Evolutionary conservation across 2,329 filamentous ascomycete species (phyloP).

Genomic region (Fusarium tuaranense): DNA sequence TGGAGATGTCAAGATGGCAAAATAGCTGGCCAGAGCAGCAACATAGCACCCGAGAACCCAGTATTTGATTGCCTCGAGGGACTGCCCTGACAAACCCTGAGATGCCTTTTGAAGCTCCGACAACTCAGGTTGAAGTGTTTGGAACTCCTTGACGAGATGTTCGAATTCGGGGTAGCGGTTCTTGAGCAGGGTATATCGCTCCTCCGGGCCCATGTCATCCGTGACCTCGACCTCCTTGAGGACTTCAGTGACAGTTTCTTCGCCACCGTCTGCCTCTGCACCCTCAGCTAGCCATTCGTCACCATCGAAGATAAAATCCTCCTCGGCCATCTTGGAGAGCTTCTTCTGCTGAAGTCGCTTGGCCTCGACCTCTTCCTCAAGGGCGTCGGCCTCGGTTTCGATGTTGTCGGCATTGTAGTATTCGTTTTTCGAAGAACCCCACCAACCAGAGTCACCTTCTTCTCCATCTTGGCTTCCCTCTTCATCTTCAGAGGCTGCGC

Average conservation of each 20-base stretch:
- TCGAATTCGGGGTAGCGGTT: constrained; percentile 93
- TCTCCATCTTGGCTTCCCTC: constrained; percentile 66
- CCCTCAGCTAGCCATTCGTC: constrained; percentile 80
- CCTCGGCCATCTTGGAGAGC: constrained; percentile 86
- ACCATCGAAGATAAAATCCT: constrained; percentile 94
- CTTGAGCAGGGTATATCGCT: constrained; percentile 80
- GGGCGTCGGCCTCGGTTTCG: constrained; percentile 74
- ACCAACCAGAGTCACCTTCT: constrained; percentile 75
- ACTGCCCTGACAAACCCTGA: constrained; percentile 62
- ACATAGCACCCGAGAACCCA: constrained; percentile 88
- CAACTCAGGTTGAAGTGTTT: constrained; percentile 76
- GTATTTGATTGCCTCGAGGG: constrained; percentile 77
- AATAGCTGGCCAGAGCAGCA: constrained; percentile 90
- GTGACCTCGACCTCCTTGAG: constrained; percentile 86
- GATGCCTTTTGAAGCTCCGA: constrained; percentile 69
- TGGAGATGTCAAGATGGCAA: constrained; percentile 89
- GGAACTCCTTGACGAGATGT: constrained; percentile 82
- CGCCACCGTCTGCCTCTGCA: constrained; percentile 61
- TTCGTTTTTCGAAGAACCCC: constrained; percentile 89
- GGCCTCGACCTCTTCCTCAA: constrained; percentile 94
- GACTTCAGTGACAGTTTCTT: constrained; percentile 83
- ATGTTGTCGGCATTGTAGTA: constrained; percentile 90
- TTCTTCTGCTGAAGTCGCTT: constrained; percentile 91
- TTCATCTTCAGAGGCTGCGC: constrained; percentile 57
- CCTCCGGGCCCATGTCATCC: constrained; percentile 79